A percentile compares a stretch with the other conserved stretches of the same genome.
These are phyloP conservation scores for Brassica nigra DNA, from an alignment of 345 rosid species.

Conservation along the genomic window DNA sequence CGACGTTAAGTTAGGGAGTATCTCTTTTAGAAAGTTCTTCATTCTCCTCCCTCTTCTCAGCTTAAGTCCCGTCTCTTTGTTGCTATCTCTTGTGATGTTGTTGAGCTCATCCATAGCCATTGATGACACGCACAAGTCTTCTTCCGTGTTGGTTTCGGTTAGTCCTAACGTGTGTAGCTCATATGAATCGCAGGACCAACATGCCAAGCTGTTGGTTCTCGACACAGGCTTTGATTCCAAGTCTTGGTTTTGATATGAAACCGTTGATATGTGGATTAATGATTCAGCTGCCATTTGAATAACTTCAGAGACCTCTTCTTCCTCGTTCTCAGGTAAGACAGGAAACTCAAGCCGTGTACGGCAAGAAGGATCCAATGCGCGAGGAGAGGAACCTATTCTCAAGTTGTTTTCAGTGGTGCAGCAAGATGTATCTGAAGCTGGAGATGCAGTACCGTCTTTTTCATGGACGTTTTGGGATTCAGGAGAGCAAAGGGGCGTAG, in stretches of 20 bases:
- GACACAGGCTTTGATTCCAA: constrained; percentile 14
- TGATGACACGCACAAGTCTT: constrained; percentile 58
- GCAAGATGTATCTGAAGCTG: constrained; percentile 40
- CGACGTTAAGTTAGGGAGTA: constrained; percentile 61
- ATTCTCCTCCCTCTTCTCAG: constrained; percentile 77
- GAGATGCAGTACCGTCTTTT: constrained; percentile 40
- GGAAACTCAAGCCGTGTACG: constrained; percentile 39
- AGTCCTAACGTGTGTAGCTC: constrained; percentile 57
- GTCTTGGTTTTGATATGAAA: constrained; percentile 29
- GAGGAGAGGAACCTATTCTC: constrained; percentile 8
- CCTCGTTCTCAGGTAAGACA: constrained; percentile 17
- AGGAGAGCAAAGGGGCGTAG: constrained; percentile 32
- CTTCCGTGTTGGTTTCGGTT: constrained; percentile 53
- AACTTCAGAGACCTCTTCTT: constrained; percentile 37
- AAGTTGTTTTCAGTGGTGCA: constrained; percentile 38
- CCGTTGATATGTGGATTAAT: constrained; percentile 50
- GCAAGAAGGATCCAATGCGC: constrained; percentile 23
- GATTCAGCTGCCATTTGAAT: constrained; percentile 65
- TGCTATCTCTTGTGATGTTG: constrained; percentile 32
- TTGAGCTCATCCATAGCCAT: constrained; percentile 52
- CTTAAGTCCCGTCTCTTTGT: constrained; percentile 55
- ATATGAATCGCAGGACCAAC: constrained; percentile 59
- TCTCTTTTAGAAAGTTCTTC: constrained; percentile 81
- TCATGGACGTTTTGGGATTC: constrained; percentile 24
- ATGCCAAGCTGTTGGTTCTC: constrained; percentile 17